Percentiles rank a stretch among this genome's conserved stretches.
Conservation (phyloP, 331 rosid species). For the Erythrophleum ivorense region DNA sequence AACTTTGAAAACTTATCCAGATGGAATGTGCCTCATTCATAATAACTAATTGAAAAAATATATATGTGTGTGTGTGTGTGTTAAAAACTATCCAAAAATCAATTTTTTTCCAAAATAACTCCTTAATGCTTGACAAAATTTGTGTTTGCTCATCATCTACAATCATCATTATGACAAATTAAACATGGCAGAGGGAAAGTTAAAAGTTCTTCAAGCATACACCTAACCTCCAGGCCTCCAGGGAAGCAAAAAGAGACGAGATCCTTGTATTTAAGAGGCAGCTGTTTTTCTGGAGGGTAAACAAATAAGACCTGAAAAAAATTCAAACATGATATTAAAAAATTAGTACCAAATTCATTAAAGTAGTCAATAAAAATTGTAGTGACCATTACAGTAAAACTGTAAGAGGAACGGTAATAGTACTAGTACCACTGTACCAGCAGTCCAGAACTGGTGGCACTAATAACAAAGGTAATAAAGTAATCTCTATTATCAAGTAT, state of each 20-base stretch:
- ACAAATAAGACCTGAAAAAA: slow-evolving; percentile 73
- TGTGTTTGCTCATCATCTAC: slow-evolving; percentile 7
- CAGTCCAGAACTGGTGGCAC: slow-evolving; percentile 9
- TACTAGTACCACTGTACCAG: not conserved
- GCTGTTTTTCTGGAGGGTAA: slow-evolving; percentile 81
- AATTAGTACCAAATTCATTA: not conserved
- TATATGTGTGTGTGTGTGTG: not conserved
- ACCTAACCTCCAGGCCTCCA: slow-evolving; percentile 80
- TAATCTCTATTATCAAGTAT: slow-evolving; percentile 34
- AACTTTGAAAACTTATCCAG: not conserved
- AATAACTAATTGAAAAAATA: not conserved
- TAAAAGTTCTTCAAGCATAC: slow-evolving; percentile 41
- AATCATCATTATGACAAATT: not conserved
- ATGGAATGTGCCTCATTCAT: not conserved
- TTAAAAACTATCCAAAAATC: not conserved
- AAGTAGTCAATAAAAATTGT: slow-evolving; percentile 3
- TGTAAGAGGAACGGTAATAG: not conserved
- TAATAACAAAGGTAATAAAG: slow-evolving; percentile 21
- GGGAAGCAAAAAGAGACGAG: slow-evolving; percentile 90
- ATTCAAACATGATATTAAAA: slow-evolving; percentile 22
- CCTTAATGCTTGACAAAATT: slow-evolving; percentile 7
- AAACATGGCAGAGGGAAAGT: slow-evolving; percentile 20
- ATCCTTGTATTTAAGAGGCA: slow-evolving; percentile 83
- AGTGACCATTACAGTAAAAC: slow-evolving; percentile 15
- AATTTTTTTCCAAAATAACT: not conserved